phyloP scores from a whole-genome alignment of 768 basidiomycete species.

The Leccinum variicolor region DNA sequence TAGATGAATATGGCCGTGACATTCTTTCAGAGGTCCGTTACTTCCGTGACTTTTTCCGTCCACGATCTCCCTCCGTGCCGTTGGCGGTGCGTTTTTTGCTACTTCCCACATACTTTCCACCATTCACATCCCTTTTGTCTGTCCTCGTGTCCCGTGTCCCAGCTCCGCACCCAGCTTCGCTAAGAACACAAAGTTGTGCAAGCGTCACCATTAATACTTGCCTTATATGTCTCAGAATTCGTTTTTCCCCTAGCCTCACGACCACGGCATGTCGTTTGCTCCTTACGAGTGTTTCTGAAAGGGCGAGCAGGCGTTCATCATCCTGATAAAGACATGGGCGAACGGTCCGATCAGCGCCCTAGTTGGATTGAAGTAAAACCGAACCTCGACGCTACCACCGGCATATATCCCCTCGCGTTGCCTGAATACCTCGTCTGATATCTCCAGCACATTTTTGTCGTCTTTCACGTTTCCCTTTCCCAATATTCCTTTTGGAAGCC shows the following conservation, averaged over 20 bases:
- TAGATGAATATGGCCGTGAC: background rate
- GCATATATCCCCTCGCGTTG: slow-evolving; percentile 43
- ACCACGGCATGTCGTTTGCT: slow-evolving; percentile 62
- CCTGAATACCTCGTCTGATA: slow-evolving; percentile 48
- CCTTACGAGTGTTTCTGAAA: slow-evolving; percentile 26
- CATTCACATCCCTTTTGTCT: background rate
- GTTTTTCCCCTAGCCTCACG: slow-evolving; percentile 80
- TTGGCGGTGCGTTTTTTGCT: slow-evolving; percentile 17
- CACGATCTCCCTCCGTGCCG: slow-evolving; percentile 3
- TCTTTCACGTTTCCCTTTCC: slow-evolving; percentile 6
- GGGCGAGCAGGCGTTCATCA: slow-evolving; percentile 42
- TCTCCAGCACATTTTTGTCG: slow-evolving; percentile 34
- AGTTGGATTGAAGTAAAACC: background rate
- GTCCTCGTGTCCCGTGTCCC: slow-evolving; percentile 1
- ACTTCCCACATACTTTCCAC: background rate
- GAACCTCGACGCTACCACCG: slow-evolving; percentile 41
- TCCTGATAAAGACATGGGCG: slow-evolving; percentile 36
- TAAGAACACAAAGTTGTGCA: background rate
- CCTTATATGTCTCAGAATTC: slow-evolving; percentile 44
- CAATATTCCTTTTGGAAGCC: slow-evolving; percentile 67
- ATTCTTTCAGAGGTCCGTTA: background rate
- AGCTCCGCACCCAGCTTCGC: background rate
- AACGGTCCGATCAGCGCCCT: background rate
- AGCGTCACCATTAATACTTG: slow-evolving; percentile 8
- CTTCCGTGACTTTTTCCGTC: slow-evolving; percentile 21